Conservation (phyloP, 2,329 filamentous ascomycete genomes). For the Fusarium sp. region DNA sequence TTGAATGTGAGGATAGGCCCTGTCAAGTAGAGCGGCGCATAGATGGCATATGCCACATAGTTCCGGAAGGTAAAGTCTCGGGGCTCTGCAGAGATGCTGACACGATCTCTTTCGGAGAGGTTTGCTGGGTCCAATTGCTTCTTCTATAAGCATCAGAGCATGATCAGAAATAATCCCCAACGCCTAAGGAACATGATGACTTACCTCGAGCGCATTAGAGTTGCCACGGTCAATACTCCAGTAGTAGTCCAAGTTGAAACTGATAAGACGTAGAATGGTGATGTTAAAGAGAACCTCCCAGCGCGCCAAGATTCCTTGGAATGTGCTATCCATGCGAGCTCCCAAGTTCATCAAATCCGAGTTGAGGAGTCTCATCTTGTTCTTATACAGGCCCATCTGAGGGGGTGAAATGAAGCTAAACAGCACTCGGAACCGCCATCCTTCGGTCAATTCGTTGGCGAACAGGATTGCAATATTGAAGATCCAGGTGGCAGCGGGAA, state of each 20-base stretch:
- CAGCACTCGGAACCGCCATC: slow-evolving; percentile 77
- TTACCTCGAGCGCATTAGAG: slow-evolving; percentile 82
- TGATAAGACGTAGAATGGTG: slow-evolving; percentile 89
- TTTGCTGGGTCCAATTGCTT: slow-evolving; percentile 90
- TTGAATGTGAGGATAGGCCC: slow-evolving; percentile 98
- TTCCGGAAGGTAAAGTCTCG: slow-evolving; percentile 82
- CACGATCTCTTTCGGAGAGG: slow-evolving; percentile 88
- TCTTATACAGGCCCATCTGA: slow-evolving; percentile 43
- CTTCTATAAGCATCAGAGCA: slow-evolving; percentile 84
- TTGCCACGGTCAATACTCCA: slow-evolving; percentile 79
- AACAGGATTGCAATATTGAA: slow-evolving; percentile 91
- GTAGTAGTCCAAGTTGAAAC: slow-evolving; percentile 97
- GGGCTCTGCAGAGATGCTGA: slow-evolving; percentile 76
- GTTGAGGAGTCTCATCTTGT: slow-evolving; percentile 42
- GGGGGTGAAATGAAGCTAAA: slow-evolving; percentile 59
- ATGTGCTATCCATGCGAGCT: slow-evolving; percentile 74
- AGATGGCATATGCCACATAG: slow-evolving; percentile 89
- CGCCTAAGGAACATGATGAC: slow-evolving; percentile 41
- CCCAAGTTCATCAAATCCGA: slow-evolving; percentile 68
- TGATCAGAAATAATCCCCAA: slow-evolving; percentile 9
- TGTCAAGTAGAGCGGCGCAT: slow-evolving; percentile 90
- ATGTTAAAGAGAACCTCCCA: slow-evolving; percentile 99
- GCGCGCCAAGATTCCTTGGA: slow-evolving; percentile 83
- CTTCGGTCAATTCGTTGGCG: slow-evolving; percentile 83
- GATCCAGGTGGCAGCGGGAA: slow-evolving; percentile 83